Conservation (phyloP, 331 rosid species). For the Malus hybrid region DNA sequence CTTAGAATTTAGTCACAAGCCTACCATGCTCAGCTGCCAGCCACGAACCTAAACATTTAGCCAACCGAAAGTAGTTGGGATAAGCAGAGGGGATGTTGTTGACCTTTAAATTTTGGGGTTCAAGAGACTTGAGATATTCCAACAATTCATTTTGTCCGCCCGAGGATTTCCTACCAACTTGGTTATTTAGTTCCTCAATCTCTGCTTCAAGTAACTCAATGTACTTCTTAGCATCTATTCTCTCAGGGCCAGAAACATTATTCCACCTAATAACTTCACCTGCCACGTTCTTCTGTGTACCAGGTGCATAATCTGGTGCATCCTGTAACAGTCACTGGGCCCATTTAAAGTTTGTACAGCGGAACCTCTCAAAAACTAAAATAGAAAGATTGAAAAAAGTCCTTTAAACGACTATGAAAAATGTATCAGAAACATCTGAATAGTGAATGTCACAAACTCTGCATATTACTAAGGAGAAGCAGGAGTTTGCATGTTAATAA, state of each 20-base stretch:
- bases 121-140: constrained; percentile 91
- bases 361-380: neutral
- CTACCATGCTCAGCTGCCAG: neutral
- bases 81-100: neutral
- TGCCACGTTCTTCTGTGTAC: constrained; percentile 87
- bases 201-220: constrained; percentile 95
- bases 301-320: constrained; percentile 77
- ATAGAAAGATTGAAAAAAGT: neutral
- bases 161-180: constrained; percentile 77
- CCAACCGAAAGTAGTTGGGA: neutral
- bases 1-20: neutral
- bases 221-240: constrained; percentile 85
- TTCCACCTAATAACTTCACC: constrained; percentile 99
- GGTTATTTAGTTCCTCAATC: constrained; percentile 82
- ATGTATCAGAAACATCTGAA: neutral
- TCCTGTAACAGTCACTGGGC: constrained; percentile 48
- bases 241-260: constrained; percentile 79
- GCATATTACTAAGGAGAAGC: neutral
- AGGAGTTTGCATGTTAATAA: neutral
- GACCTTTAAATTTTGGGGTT: constrained; percentile 93
- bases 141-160: constrained; percentile 77
- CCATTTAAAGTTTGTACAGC: constrained; percentile 2
- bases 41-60: neutral
- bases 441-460: neutral
- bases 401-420: neutral